A percentile compares a stretch with the other conserved stretches of the same genome.
phyloP scores from a whole-genome alignment of 2,329 filamentous ascomycete genomes.

The Fusarium temperatum region DNA sequence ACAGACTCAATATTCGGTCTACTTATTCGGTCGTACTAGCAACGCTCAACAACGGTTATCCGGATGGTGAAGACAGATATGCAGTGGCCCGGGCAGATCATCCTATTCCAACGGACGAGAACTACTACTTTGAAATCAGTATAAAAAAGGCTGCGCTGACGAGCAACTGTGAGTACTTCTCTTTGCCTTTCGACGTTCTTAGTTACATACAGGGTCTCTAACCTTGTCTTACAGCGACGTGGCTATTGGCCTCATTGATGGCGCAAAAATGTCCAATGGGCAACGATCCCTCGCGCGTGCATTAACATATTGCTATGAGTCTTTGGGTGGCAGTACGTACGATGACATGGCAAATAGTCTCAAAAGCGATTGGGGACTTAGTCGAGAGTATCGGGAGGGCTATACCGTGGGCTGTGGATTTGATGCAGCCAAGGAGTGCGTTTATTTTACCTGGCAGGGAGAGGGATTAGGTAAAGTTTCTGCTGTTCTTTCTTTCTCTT shows the following conservation, averaged over 20 bases:
- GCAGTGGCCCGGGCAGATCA: not conserved
- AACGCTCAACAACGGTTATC: not conserved
- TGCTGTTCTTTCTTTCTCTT: not conserved
- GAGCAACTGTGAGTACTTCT: not conserved
- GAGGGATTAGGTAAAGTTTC: not conserved
- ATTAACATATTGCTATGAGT: not conserved
- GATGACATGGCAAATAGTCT: not conserved
- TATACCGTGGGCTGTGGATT: not conserved
- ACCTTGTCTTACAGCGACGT: not conserved
- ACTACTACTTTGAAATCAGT: not conserved
- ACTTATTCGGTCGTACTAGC: fast-evolving
- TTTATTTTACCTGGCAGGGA: not conserved
- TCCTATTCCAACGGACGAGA: not conserved
- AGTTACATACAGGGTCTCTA: not conserved
- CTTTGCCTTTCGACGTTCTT: not conserved
- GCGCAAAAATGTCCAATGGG: not conserved
- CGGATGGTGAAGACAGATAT: not conserved
- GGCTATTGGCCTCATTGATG: not conserved
- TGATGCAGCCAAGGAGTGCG: not conserved
- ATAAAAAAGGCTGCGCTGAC: not conserved
- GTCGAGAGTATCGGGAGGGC: not conserved
- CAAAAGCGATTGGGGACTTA: not conserved
- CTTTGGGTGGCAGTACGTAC: not conserved
- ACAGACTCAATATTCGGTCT: fast-evolving
- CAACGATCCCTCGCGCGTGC: not conserved